Evolutionary conservation across 352 stramenopile genomes (phyloP).

Genomic region (Globisporangium radiosum): DNA sequence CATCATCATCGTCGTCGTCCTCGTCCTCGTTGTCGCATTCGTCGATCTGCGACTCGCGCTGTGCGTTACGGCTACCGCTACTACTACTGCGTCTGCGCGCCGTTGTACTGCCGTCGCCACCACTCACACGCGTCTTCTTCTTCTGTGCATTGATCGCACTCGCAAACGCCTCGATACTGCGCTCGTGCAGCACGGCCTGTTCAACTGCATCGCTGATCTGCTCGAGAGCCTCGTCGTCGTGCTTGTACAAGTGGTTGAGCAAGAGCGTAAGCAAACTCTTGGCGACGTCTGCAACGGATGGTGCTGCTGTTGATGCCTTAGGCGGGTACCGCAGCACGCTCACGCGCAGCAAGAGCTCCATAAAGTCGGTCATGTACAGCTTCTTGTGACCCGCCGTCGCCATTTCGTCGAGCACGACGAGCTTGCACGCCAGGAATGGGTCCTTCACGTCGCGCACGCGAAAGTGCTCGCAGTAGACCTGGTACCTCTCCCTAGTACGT

Average conservation of each 20-base stretch:
- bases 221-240: slow-evolving; percentile 44
- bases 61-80: background rate
- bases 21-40: background rate
- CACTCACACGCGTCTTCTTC: background rate
- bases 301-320: slow-evolving; percentile 10
- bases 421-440: slow-evolving; percentile 63
- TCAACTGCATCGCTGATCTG: slow-evolving; percentile 55
- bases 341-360: slow-evolving; percentile 65
- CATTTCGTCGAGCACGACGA: slow-evolving; percentile 75
- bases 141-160: slow-evolving; percentile 36
- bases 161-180: slow-evolving; percentile 43
- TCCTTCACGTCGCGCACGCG: slow-evolving; percentile 62
- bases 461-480: slow-evolving; percentile 61
- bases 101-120: background rate
- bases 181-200: slow-evolving; percentile 47
- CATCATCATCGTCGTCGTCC: background rate
- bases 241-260: slow-evolving; percentile 57
- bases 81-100: slow-evolving; percentile 1
- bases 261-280: slow-evolving; percentile 57
- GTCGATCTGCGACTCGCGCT: background rate
- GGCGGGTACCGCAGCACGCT: slow-evolving; percentile 54
- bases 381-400: slow-evolving; percentile 62
- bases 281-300: slow-evolving; percentile 32
- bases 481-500: slow-evolving; percentile 40
- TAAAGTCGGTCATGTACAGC: slow-evolving; percentile 69